Evolutionary conservation across 495 filamentous ascomycete species (phyloP).

Genomic region (Lindgomyces ingoldianus): DNA sequence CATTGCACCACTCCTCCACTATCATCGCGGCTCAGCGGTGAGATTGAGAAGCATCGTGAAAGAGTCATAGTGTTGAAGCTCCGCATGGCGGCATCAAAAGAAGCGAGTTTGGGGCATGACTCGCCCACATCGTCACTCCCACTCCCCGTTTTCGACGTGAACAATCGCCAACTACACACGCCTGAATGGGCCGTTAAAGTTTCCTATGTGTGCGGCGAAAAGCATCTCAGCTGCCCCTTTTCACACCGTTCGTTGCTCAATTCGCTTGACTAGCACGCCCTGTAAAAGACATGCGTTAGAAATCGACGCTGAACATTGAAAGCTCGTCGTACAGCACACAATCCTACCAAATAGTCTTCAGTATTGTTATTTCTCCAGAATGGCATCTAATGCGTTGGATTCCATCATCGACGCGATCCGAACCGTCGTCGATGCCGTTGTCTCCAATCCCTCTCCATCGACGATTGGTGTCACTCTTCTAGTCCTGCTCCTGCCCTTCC

Average conservation of each 20-base stretch:
- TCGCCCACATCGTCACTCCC: neutral
- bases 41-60: constrained; percentile 3
- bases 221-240: neutral
- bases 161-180: neutral
- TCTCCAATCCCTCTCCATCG: constrained; percentile 5
- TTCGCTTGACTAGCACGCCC: neutral
- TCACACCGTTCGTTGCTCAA: neutral
- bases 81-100: constrained; percentile 8
- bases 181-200: neutral
- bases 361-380: neutral
- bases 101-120: neutral
- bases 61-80: neutral
- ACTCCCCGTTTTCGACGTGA: too few species aligned
- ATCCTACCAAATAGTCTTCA: too few species aligned
- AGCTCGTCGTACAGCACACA: neutral
- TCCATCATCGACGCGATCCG: constrained; percentile 1
- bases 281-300: neutral
- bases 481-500: neutral
- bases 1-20: constrained; percentile 8
- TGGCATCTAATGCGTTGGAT: constrained; percentile 13
- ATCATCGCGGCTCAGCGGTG: neutral
- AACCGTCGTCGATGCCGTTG: constrained; percentile 1
- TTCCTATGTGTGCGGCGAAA: neutral
- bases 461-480: constrained; percentile 18
- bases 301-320: neutral